Percentiles rank a stretch among this genome's conserved stretches.
Conservation (phyloP, 2,329 filamentous ascomycete genomes). For the Myriosclerotinia curreyana region DNA sequence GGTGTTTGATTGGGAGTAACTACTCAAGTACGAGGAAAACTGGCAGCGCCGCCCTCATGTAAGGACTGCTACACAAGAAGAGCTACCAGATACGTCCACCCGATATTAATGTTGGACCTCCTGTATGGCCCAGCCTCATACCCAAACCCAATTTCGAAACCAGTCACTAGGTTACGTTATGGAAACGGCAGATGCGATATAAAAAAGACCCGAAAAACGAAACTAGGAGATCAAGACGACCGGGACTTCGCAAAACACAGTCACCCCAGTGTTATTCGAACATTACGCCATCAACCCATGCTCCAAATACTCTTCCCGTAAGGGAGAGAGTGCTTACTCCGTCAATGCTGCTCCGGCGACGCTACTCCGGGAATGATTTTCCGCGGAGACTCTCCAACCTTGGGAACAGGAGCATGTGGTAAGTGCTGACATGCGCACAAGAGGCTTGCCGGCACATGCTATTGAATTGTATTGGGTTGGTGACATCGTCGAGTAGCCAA, state of each 20-base stretch:
- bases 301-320: neutral
- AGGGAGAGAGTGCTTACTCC: constrained; percentile 14
- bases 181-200: neutral
- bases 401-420: constrained; percentile 5
- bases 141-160: neutral
- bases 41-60: neutral
- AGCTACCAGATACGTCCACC: neutral
- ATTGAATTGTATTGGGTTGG: neutral
- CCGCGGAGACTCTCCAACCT: neutral
- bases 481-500: neutral
- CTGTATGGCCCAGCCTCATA: neutral
- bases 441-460: neutral
- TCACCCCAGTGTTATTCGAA: neutral
- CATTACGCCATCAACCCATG: constrained; percentile 4
- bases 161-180: neutral
- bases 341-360: constrained; percentile 8
- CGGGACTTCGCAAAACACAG: too few species aligned
- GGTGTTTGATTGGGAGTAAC: neutral
- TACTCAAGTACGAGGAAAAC: neutral
- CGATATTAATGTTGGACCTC: neutral
- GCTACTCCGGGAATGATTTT: constrained; percentile 5
- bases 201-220: neutral
- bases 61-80: neutral
- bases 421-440: constrained; percentile 8
- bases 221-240: neutral